A percentile compares a stretch with the other conserved stretches of the same genome.
Conservation (phyloP, 108 stramenopile genomes). For the Craspedostauros australis region DNA sequence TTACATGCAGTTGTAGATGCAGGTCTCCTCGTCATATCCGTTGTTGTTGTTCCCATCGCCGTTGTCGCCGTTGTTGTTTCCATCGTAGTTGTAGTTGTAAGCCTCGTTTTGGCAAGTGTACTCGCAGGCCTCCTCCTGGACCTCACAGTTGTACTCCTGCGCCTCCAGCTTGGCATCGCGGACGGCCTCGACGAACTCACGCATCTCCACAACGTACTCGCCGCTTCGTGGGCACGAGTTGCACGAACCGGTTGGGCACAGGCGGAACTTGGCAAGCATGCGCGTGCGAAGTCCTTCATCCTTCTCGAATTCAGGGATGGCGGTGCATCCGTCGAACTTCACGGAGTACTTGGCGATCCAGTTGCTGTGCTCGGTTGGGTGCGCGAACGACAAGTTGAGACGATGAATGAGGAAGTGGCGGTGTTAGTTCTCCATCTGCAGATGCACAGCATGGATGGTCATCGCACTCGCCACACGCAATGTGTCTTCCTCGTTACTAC, state of each 20-base stretch:
- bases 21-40: conserved; percentile 21
- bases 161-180: conserved; percentile 27
- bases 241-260: conserved; percentile 50
- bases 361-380: conserved; percentile 8
- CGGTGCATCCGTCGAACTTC: conserved; percentile 57
- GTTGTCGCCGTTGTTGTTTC: conserved; percentile 6
- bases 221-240: conserved; percentile 19
- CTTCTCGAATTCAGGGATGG: conserved; percentile 29
- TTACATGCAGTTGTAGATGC: conserved; percentile 19
- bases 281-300: conserved; percentile 39
- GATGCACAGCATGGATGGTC: not conserved
- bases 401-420: not conserved
- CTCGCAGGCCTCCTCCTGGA: conserved; percentile 31
- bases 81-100: conserved; percentile 10
- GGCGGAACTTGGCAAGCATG: conserved; percentile 63
- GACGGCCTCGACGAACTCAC: conserved; percentile 60
- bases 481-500: not conserved
- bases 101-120: conserved; percentile 19
- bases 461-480: not conserved
- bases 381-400: not conserved
- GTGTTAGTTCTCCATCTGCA: not conserved
- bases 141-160: conserved; percentile 56
- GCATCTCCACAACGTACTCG: conserved; percentile 60
- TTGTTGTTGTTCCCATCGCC: conserved; percentile 4
- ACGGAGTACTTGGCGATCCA: conserved; percentile 59